Evolutionary conservation across 2,329 filamentous ascomycete genomes (phyloP), one percentile per base, ranked within the genome.

Genomic region (Boeremia exigua): DNA sequence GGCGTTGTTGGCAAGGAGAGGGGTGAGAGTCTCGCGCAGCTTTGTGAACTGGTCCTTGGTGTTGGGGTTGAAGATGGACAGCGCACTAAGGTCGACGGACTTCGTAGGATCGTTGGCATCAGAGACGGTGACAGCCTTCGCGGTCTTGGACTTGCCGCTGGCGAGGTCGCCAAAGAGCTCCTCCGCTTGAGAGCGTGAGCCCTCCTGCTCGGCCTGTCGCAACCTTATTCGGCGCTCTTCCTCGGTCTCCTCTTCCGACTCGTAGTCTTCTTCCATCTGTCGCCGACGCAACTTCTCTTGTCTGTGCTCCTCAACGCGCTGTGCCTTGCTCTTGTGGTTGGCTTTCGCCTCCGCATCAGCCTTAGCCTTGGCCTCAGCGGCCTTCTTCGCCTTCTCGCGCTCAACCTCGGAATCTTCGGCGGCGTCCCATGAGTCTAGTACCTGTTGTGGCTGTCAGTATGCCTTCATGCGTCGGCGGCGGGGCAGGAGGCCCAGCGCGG

Each of bases 351-450:
- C 91, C 39, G 90, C 93, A 0, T 93, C 92, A 27, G 91, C 92
- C 79, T 96, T 96, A 55, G 90, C 91, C 78, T 96, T 96, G 48
- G 86, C 89, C 72, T 91, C 93, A 6, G 84, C 88, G 46, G 88
- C 92, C 80, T 94, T 95, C 78, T 90, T 90, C 27, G 86, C 91
- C 83, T 98, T 99, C 79, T 97, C 93, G 70, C 92, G 90, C 82
- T 99, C 95, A 68, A 88, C 94, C 71, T 99, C 95, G 59, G 92
- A 96, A 80, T 99, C 95, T 73, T 98, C 95, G 66, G 91, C 93
- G 55, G 91, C 94, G 71, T 98, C 93, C 95, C 95, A 99, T 30
- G 91, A 94, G 58, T 99, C 95, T 72, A 97, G 86, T 54, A 98
- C 91, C 89, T 96, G 62, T 54, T 29, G 38, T 29, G 42, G 49